phyloP scores from a whole-genome alignment of 768 basidiomycete species.

The Rhizopogon vesiculosus region DNA sequence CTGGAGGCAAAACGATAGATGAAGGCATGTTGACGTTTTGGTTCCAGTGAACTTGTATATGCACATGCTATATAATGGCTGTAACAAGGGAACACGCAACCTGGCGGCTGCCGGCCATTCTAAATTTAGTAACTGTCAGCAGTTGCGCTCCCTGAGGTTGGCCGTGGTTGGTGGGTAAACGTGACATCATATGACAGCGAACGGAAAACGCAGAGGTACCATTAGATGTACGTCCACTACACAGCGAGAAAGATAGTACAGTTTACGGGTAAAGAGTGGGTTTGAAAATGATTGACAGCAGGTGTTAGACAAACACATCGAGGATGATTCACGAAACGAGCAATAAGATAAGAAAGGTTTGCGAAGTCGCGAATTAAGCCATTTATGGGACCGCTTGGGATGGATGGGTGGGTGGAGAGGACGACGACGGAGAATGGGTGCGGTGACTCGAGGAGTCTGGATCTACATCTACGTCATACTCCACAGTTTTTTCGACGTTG shows the following conservation, averaged over 20 bases:
- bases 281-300: not conserved
- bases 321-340: not conserved
- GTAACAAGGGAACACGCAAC: not conserved
- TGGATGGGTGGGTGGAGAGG: not conserved
- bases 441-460: not conserved
- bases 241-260: not conserved
- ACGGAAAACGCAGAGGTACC: not conserved
- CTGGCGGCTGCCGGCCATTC: not conserved
- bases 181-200: not conserved
- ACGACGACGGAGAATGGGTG: not conserved
- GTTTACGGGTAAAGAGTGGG: not conserved
- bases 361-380: not conserved
- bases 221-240: not conserved
- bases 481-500: slow-evolving; percentile 24
- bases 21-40: not conserved
- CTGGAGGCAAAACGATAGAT: slow-evolving; percentile 1
- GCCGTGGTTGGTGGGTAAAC: no score
- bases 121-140: not conserved
- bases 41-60: no score
- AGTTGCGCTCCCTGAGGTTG: not conserved
- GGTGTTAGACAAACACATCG: not conserved
- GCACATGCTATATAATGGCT: no score
- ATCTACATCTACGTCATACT: slow-evolving; percentile 14
- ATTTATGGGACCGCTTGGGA: not conserved
- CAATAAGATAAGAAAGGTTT: not conserved